Percentiles rank a stretch among this genome's conserved stretches.
Evolutionary conservation across 345 rosid genomes (phyloP).

Genomic region (Eucalyptus virginea): DNA sequence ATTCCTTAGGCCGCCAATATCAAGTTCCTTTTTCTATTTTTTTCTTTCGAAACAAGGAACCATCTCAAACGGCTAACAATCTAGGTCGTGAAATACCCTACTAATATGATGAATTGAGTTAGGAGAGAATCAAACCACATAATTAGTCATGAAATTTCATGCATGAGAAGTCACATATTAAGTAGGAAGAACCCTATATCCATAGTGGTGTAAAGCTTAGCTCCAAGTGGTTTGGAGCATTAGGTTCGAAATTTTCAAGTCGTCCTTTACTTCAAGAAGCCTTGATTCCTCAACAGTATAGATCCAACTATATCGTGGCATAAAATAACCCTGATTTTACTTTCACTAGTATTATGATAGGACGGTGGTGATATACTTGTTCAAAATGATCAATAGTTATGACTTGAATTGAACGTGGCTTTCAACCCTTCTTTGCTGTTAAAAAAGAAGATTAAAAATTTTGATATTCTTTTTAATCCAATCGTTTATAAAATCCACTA

Average conservation of each 20-base stretch:
- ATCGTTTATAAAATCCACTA: not conserved
- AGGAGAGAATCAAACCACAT: not conserved
- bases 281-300: not conserved
- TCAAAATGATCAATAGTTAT: not conserved
- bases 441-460: not conserved
- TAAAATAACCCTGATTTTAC: not conserved
- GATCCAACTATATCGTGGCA: fast-evolving
- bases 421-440: not conserved
- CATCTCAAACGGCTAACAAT: not conserved
- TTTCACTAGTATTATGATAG: not conserved
- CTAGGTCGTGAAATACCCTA: not conserved
- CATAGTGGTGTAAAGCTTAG: not conserved
- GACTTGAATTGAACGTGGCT: not conserved
- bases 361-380: not conserved
- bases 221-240: not conserved
- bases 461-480: not conserved
- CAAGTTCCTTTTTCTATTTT: not conserved
- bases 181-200: not conserved
- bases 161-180: not conserved
- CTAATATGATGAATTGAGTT: not conserved
- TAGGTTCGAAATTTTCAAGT: not conserved
- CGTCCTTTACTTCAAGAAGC: not conserved
- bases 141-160: not conserved
- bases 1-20: not conserved
- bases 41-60: not conserved